Percentiles rank a stretch among this genome's conserved stretches.
Conservation (phyloP, 768 basidiomycete species). For the Tylopilus sp. region DNA sequence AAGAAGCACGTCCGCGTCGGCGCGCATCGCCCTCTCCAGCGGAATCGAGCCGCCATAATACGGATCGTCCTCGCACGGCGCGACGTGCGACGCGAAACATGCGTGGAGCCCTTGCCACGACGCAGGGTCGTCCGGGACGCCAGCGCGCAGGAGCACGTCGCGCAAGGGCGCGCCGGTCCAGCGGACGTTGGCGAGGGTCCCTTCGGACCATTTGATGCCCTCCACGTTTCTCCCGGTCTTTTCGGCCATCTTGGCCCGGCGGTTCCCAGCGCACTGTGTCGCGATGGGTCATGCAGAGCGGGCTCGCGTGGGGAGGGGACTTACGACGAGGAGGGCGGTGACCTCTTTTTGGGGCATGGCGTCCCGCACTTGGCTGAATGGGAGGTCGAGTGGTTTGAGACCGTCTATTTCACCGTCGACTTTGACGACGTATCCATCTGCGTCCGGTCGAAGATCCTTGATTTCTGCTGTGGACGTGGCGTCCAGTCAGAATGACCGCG, state of each 20-base stretch:
- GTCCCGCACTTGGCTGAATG: slow-evolving; percentile 14
- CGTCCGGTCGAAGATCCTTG: slow-evolving; percentile 16
- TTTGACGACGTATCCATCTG: slow-evolving; percentile 24
- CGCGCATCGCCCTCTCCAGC: slow-evolving; percentile 45
- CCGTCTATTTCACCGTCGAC: slow-evolving; percentile 26
- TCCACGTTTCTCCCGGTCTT: slow-evolving; percentile 46
- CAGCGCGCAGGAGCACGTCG: slow-evolving; percentile 49
- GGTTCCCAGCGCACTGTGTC: slow-evolving; percentile 59
- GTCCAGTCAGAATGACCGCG: neutral
- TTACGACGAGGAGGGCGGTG: slow-evolving; percentile 55
- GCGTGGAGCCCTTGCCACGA: slow-evolving; percentile 41
- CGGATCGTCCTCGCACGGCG: slow-evolving; percentile 56
- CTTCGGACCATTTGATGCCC: slow-evolving; percentile 63
- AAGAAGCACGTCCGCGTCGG: slow-evolving; percentile 51
- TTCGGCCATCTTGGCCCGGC: slow-evolving; percentile 60
- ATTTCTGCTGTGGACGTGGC: slow-evolving; percentile 22
- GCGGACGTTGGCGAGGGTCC: slow-evolving; percentile 64
- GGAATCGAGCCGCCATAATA: slow-evolving; percentile 66
- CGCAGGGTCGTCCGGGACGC: slow-evolving; percentile 30
- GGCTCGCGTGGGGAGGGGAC: slow-evolving; percentile 7
- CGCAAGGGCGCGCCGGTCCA: slow-evolving; percentile 63
- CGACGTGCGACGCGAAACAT: slow-evolving; percentile 59
- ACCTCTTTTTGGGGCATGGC: slow-evolving; percentile 29
- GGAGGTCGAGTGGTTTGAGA: slow-evolving; percentile 16
- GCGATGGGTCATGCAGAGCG: neutral